Conservation (phyloP, 257 asterid species). For the Mentha longifolia region DNA sequence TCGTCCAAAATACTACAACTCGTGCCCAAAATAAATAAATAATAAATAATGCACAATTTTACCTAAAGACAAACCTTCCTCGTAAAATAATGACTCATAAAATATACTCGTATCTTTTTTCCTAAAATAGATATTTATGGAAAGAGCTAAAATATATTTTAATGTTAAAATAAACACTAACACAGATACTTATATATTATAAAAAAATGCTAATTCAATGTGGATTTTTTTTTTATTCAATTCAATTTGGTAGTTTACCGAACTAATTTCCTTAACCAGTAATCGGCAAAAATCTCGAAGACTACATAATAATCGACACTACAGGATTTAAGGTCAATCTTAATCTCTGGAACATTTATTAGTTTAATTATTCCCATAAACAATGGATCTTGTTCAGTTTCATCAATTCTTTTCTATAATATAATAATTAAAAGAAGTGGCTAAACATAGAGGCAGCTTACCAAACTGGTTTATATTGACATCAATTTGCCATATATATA, state of each 20-base stretch:
- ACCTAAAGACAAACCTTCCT: no score
- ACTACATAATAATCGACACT: neutral
- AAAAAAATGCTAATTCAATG: no score
- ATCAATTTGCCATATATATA: neutral
- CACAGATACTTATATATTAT: no score
- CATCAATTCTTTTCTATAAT: neutral
- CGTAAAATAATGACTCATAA: no score
- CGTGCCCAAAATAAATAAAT: no score
- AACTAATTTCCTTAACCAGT: slow-evolving; percentile 17
- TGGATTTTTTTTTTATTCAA: neutral
- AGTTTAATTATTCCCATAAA: neutral
- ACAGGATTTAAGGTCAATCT: neutral
- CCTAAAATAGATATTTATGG: no score
- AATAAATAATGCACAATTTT: no score
- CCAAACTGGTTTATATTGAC: slow-evolving; percentile 28
- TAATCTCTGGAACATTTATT: neutral
- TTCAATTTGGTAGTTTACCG: slow-evolving; percentile 33
- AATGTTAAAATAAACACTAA: no score
- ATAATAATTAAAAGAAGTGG: slow-evolving; percentile 1
- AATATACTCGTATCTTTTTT: no score
- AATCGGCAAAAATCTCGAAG: neutral
- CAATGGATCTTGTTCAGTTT: neutral
- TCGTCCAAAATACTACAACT: no score
- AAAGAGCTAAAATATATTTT: no score
- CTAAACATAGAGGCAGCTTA: slow-evolving; percentile 27